phyloP scores from a whole-genome alignment of 2,329 filamentous ascomycete species.

The Ustilaginoidea virens region DNA sequence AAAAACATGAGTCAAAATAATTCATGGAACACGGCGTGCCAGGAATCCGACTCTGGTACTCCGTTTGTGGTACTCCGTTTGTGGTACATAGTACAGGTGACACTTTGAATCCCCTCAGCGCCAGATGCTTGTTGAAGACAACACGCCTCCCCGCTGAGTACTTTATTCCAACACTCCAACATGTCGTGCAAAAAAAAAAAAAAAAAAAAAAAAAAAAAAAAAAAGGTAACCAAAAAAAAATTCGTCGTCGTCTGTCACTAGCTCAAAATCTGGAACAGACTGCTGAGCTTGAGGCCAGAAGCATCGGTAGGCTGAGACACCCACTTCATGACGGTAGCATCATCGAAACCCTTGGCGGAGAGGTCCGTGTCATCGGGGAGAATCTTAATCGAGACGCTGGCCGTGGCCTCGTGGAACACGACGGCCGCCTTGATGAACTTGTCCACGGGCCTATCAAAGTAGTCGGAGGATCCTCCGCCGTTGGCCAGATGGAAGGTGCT shows the following conservation, averaged over 20 bases:
- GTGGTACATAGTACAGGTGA: too few species aligned
- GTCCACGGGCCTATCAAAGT: slow-evolving; percentile 49
- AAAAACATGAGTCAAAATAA: too few species aligned
- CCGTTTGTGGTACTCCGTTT: background rate
- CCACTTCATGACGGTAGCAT: slow-evolving; percentile 22
- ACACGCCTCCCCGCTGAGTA: too few species aligned
- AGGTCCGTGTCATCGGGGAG: slow-evolving; percentile 28
- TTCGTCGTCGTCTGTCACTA: background rate
- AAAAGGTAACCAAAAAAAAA: background rate
- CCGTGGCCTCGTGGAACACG: slow-evolving; percentile 37
- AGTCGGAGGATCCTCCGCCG: slow-evolving; percentile 53
- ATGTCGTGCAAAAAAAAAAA: background rate
- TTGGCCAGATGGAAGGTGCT: slow-evolving; percentile 52
- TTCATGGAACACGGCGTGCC: too few species aligned
- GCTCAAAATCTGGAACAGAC: slow-evolving; percentile 9
- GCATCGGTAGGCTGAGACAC: slow-evolving; percentile 8
- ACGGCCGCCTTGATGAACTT: slow-evolving; percentile 47
- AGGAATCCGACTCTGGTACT: too few species aligned
- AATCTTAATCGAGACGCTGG: slow-evolving; percentile 39
- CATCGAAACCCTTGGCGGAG: slow-evolving; percentile 19
- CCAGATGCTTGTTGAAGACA: too few species aligned
- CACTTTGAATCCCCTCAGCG: background rate
- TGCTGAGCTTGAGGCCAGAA: slow-evolving; percentile 6
- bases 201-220: background rate
- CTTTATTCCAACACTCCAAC: too few species aligned